Conservation (phyloP, 306 rosid species). For the Alnus rubra region DNA sequence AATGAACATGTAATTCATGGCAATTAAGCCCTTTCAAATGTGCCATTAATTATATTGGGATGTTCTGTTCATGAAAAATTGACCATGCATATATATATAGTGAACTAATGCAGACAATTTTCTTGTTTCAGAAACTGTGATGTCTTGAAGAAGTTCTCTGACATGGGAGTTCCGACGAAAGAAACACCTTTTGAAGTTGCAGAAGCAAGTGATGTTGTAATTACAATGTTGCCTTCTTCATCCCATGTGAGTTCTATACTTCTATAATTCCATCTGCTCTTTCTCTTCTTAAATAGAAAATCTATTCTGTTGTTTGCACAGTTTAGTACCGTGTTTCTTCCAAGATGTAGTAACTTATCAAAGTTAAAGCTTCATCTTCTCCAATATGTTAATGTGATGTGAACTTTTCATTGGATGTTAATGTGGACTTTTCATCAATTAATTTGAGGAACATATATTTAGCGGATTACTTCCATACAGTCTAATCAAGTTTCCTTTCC, state of each 20-base stretch:
- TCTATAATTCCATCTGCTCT: constrained; percentile 6
- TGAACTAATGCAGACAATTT: constrained; percentile 3
- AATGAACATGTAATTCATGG: constrained; percentile 13
- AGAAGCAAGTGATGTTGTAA: constrained; percentile 80
- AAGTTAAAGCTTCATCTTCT: constrained; percentile 9
- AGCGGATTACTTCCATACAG: background rate
- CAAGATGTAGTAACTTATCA: background rate
- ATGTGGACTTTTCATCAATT: constrained; percentile 5
- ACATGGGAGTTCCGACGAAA: constrained; percentile 62
- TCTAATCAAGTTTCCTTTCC: background rate
- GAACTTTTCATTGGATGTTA: background rate
- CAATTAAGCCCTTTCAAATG: constrained; percentile 7
- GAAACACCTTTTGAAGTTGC: constrained; percentile 81
- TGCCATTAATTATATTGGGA: constrained; percentile 7
- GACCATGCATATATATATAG: constrained; percentile 6
- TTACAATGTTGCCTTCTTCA: constrained; percentile 94
- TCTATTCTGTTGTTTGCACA: background rate
- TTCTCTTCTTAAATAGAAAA: background rate
- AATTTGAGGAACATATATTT: background rate
- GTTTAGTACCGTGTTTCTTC: background rate
- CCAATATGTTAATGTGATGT: background rate
- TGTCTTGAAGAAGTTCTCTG: constrained; percentile 58
- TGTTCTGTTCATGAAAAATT: constrained; percentile 17
- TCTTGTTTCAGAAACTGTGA: constrained; percentile 55
- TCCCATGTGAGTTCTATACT: constrained; percentile 65